Conservation (phyloP, 2,329 filamentous ascomycete species). For the Colletotrichum falcatum region DNA sequence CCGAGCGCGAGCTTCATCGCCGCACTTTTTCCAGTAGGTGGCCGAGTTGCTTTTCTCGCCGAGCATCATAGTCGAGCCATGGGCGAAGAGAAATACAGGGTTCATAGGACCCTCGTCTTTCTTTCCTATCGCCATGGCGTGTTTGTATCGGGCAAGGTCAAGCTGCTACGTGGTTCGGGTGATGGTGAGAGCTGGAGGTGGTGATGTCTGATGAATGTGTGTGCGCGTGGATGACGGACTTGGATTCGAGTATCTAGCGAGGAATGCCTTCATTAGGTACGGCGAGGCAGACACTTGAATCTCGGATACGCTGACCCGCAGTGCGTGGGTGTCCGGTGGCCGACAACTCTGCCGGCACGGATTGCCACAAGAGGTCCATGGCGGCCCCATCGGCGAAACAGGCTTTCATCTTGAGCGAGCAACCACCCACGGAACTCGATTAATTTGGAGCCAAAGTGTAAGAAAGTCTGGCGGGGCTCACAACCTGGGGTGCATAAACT, state of each 20-base stretch:
- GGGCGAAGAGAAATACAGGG: constrained; percentile 75
- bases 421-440: background rate
- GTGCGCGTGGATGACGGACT: background rate
- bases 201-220: background rate
- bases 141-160: background rate
- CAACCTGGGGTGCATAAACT: constrained; percentile 15
- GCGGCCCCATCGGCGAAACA: constrained; percentile 30
- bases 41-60: constrained; percentile 72
- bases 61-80: constrained; percentile 80
- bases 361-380: background rate
- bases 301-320: background rate
- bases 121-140: constrained; percentile 25
- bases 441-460: background rate
- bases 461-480: background rate
- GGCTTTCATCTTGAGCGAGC: background rate
- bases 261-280: background rate
- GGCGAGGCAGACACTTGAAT: background rate
- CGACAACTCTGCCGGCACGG: background rate
- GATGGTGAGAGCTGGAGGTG: background rate
- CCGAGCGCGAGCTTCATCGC: constrained; percentile 70
- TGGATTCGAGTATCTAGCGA: background rate
- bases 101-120: constrained; percentile 47
- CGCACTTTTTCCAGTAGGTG: constrained; percentile 74
- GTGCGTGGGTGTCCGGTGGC: background rate
- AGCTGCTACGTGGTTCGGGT: background rate